phyloP scores from a whole-genome alignment of 371 early-diverging fungal species.

The Mucor lusitanicus region DNA sequence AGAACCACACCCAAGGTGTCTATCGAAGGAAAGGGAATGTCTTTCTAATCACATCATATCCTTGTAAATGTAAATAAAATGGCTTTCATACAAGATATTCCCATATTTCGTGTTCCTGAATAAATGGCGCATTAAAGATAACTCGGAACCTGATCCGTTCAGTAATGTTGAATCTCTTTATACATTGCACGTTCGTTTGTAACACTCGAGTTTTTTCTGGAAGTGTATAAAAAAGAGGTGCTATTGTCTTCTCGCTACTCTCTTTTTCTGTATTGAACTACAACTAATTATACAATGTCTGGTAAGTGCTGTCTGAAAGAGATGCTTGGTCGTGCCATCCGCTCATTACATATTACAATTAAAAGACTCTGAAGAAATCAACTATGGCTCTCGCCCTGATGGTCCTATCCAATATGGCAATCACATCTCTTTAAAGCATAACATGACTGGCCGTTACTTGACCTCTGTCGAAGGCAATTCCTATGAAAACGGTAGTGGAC shows the following conservation, averaged over 20 bases:
- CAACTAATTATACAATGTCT: background rate
- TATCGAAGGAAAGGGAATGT: conserved; percentile 41
- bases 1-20: conserved; percentile 39
- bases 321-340: background rate
- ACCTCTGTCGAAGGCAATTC: conserved; percentile 29
- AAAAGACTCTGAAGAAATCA: conserved; percentile 1
- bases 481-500: conserved; percentile 53
- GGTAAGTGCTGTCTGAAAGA: background rate
- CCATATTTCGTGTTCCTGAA: background rate
- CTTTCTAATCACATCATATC: conserved; percentile 14
- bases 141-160: background rate
- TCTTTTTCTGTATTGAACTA: background rate
- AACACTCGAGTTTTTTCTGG: background rate
- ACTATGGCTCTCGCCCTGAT: conserved; percentile 11
- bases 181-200: background rate
- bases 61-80: conserved; percentile 1
- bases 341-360: background rate
- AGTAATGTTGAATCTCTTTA: background rate
- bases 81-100: background rate
- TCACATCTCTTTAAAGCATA: conserved; percentile 51
- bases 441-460: conserved; percentile 58
- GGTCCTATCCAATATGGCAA: conserved; percentile 4
- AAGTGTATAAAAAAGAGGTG: background rate
- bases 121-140: background rate
- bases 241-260: background rate